phyloP scores from a whole-genome alignment of 139 green algal species.

The Edaphochlamys debaryana region DNA sequence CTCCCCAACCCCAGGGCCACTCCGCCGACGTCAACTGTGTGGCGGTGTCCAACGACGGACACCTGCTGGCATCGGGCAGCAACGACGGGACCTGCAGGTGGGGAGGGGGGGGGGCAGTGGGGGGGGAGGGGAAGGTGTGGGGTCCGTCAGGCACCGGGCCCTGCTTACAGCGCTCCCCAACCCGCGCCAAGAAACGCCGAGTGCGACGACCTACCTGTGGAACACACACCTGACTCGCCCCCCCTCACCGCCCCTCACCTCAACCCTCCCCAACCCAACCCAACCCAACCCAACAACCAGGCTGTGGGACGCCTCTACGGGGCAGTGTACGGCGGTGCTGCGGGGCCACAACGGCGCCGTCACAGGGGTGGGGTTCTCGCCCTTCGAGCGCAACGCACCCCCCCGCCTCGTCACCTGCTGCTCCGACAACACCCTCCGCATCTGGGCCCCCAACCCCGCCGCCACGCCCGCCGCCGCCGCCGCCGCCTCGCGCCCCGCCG shows the following conservation, averaged over 20 bases:
- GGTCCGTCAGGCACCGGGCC: background rate
- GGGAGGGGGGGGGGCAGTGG: background rate
- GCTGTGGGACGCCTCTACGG: conserved; percentile 13
- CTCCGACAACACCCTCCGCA: conserved; percentile 19
- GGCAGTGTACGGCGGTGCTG: conserved; percentile 17
- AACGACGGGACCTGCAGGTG: conserved; percentile 21
- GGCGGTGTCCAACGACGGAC: background rate
- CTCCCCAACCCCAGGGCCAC: background rate
- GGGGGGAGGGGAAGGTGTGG: too few relatives aligned
- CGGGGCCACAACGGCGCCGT: background rate
- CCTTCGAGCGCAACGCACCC: background rate
- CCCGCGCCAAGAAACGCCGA: background rate
- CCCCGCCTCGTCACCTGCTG: background rate
- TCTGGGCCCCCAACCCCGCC: background rate
- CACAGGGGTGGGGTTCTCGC: conserved; percentile 4
- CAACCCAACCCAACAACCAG: background rate
- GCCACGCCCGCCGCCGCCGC: background rate
- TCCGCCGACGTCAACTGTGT: conserved; percentile 6
- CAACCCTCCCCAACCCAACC: background rate
- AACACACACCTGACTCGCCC: background rate
- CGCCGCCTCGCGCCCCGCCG: background rate
- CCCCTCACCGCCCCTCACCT: background rate
- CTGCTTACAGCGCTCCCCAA: too few relatives aligned
- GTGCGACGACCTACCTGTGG: background rate
- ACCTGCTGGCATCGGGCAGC: background rate